Conservation (phyloP, 2,329 filamentous ascomycete species). For the Xylaria multiplex region DNA sequence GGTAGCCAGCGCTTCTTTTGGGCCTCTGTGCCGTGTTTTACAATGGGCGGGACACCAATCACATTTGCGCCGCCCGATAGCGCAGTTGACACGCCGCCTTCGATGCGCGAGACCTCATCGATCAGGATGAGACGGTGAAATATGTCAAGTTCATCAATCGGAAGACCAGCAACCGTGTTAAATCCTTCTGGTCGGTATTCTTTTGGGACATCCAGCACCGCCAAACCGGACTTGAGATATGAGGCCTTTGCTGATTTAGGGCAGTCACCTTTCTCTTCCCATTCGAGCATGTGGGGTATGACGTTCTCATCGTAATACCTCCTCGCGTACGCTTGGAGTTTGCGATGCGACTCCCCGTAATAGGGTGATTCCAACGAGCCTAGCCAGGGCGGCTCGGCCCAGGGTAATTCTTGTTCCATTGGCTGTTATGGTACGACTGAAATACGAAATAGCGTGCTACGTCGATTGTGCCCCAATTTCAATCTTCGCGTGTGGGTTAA, state of each 20-base stretch:
- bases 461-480: too few species aligned
- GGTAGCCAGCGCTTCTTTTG: conserved; percentile 45
- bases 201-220: conserved; percentile 46
- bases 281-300: conserved; percentile 67
- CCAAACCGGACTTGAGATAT: conserved; percentile 51
- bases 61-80: conserved; percentile 63
- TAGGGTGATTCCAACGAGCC: conserved; percentile 57
- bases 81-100: conserved; percentile 63
- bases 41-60: conserved; percentile 53
- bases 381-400: conserved; percentile 44
- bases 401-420: conserved; percentile 38
- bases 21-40: conserved; percentile 43
- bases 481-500: neutral
- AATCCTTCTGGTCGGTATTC: conserved; percentile 52
- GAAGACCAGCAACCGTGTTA: conserved; percentile 55
- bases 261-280: conserved; percentile 66
- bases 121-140: conserved; percentile 53
- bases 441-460: neutral
- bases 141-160: conserved; percentile 49
- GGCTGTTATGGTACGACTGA: conserved; percentile 16
- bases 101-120: conserved; percentile 55
- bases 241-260: conserved; percentile 52
- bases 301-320: conserved; percentile 67
- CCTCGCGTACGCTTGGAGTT: conserved; percentile 65
- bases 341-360: conserved; percentile 68